Conservation (phyloP, 2,329 filamentous ascomycete genomes). For the Penicillium sp. region DNA sequence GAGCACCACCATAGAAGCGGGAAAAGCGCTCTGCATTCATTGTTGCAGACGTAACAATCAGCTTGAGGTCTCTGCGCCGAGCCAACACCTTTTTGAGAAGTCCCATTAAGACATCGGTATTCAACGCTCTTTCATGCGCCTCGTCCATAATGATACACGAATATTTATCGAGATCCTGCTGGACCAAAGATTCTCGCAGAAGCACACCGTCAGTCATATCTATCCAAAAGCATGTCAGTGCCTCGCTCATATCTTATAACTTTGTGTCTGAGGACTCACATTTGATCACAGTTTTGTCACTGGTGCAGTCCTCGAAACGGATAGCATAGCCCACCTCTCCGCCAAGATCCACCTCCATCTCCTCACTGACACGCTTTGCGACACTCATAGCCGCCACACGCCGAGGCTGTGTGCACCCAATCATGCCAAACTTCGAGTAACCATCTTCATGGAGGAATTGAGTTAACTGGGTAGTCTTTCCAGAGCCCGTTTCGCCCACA, state of each 20-base stretch:
- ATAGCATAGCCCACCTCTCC: conserved; percentile 92
- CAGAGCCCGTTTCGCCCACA: conserved; percentile 94
- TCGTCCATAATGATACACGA: conserved; percentile 99
- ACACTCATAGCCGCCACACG: conserved; percentile 99
- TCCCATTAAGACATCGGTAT: conserved; percentile 96
- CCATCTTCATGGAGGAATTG: conserved; percentile 96
- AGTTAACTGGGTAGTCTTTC: conserved; percentile 95
- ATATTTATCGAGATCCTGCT: conserved; percentile 90
- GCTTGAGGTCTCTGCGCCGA: conserved; percentile 82
- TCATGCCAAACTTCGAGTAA: conserved; percentile 82
- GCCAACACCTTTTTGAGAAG: conserved; percentile 96
- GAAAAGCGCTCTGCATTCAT: conserved; percentile 98
- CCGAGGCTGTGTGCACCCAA: conserved; percentile 92
- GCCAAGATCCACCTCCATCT: conserved; percentile 93
- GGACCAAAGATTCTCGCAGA: conserved; percentile 86
- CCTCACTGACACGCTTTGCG: conserved; percentile 94
- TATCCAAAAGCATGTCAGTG: conserved; percentile 24
- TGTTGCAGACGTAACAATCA: conserved; percentile 96
- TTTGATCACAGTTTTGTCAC: conserved; percentile 91
- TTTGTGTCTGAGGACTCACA: conserved; percentile 47
- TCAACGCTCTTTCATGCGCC: conserved; percentile 92
- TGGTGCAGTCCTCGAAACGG: conserved; percentile 97
- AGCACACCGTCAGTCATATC: conserved; percentile 97
- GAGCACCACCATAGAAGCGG: conserved; percentile 91
- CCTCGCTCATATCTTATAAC: background rate